Percentiles rank a stretch among this genome's conserved stretches.
Evolutionary conservation across 2,329 filamentous ascomycete genomes (phyloP).

Genomic region (Cytospora mali): DNA sequence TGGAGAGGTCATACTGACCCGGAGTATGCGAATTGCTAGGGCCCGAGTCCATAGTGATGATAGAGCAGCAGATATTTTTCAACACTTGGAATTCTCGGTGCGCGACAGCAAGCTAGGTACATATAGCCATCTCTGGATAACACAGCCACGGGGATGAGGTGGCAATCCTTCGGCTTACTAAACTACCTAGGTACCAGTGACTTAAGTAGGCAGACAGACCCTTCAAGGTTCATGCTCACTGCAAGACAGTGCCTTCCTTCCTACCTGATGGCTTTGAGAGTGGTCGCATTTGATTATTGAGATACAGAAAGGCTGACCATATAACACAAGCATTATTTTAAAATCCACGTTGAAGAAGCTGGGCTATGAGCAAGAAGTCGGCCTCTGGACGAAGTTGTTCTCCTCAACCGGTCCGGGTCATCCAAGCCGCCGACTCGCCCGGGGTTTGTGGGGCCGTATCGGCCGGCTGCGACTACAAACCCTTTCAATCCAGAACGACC

Average conservation of each 20-base stretch:
- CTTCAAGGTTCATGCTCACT: too few relatives aligned
- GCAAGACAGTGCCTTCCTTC: too few relatives aligned
- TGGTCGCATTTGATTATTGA: too few relatives aligned
- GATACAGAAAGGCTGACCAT: too few relatives aligned
- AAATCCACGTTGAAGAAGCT: too few relatives aligned
- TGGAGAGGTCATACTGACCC: background rate
- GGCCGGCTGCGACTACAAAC: background rate
- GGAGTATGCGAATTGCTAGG: background rate
- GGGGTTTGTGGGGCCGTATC: background rate
- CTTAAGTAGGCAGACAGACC: too few relatives aligned
- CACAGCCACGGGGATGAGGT: background rate
- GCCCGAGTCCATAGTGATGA: background rate
- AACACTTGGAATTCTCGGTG: background rate
- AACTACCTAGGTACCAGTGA: background rate
- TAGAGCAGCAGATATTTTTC: background rate
- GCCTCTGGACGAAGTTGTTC: background rate
- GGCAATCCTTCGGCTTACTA: background rate
- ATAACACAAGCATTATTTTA: too few relatives aligned
- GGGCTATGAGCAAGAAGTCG: background rate
- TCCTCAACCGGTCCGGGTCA: background rate
- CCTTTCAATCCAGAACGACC: too few relatives aligned
- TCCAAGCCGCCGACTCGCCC: background rate
- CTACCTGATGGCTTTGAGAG: too few relatives aligned
- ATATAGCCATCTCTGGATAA: background rate
- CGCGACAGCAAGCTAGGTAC: background rate